These are phyloP conservation scores for Nelumbo lutea DNA, from an alignment of 164 flowering plant genomes.

Conservation along the genomic window DNA sequence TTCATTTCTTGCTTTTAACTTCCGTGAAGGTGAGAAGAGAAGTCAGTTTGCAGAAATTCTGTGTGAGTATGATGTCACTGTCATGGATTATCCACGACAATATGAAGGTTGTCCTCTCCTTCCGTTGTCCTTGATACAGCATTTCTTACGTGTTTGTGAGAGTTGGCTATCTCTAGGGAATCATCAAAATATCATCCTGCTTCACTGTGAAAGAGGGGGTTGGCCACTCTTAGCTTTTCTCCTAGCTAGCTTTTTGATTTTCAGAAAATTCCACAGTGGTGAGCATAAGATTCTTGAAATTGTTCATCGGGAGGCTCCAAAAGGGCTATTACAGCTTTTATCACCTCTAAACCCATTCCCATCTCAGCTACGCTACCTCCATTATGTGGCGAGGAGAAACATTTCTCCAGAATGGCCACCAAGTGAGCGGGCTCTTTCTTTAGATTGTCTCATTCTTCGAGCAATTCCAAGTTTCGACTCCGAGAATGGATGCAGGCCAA, in stretches of 20 bases:
- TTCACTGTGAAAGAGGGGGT: slow-evolving; percentile 97
- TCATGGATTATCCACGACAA: slow-evolving; percentile 90
- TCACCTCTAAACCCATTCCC: slow-evolving; percentile 91
- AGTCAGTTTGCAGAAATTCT: slow-evolving; percentile 85
- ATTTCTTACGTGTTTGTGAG: slow-evolving; percentile 83
- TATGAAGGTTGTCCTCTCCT: slow-evolving; percentile 95
- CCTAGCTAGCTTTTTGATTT: slow-evolving; percentile 77
- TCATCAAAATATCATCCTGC: slow-evolving; percentile 69
- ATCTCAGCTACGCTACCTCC: slow-evolving; percentile 93
- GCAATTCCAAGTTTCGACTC: slow-evolving; percentile 84
- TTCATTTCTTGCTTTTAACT: slow-evolving; percentile 84
- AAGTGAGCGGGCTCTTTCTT: slow-evolving; percentile 78
- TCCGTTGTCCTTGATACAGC: slow-evolving; percentile 80
- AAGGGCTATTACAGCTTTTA: slow-evolving; percentile 76
- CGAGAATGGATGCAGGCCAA: slow-evolving; percentile 79
- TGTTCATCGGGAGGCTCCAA: slow-evolving; percentile 95
- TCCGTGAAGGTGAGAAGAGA: slow-evolving; percentile 86
- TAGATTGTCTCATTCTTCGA: slow-evolving; percentile 92
- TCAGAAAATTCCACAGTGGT: slow-evolving; percentile 71
- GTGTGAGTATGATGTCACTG: slow-evolving; percentile 79
- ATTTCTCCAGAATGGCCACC: slow-evolving; percentile 96
- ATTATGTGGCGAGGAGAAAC: slow-evolving; percentile 88
- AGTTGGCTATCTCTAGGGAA: slow-evolving; percentile 74
- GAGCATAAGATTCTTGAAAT: slow-evolving; percentile 82
- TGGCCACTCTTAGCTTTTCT: slow-evolving; percentile 94